Conservation (phyloP, 1,284 basidiomycete species). For the Schizophyllum amplum region DNA sequence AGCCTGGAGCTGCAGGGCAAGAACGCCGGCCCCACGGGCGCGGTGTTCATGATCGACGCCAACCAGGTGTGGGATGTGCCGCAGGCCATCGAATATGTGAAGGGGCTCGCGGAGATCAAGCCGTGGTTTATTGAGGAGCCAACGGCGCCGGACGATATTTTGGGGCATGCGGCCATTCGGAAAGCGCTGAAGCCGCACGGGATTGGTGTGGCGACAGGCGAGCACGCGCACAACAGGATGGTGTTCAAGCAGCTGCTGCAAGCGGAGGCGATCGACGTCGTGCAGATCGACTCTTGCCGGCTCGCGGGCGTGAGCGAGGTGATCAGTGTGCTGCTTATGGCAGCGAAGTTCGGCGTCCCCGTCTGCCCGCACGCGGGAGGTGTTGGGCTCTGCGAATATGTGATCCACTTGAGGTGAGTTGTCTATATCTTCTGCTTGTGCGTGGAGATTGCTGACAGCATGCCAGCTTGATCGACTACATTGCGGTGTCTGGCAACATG, state of each 20-base stretch:
- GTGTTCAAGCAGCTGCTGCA: conserved; percentile 96
- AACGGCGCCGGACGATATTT: conserved; percentile 86
- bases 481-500: conserved; percentile 85
- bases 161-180: conserved; percentile 79
- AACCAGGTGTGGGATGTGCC: conserved; percentile 97
- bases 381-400: conserved; percentile 92
- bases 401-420: conserved; percentile 68
- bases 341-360: conserved; percentile 72
- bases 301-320: conserved; percentile 92
- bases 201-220: conserved; percentile 93
- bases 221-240: conserved; percentile 94
- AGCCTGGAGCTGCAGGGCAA: conserved; percentile 68
- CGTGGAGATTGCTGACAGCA: neutral
- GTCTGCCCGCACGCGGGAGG: conserved; percentile 96
- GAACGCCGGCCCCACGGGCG: conserved; percentile 91
- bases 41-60: conserved; percentile 94
- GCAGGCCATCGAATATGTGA: conserved; percentile 89
- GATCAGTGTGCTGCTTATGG: conserved; percentile 88
- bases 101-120: conserved; percentile 70
- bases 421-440: conserved; percentile 1
- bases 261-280: conserved; percentile 91
- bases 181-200: conserved; percentile 74
- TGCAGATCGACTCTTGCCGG: conserved; percentile 92
- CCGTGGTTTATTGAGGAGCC: conserved; percentile 97
- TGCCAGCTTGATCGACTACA: conserved; percentile 83